A percentile compares a stretch with the other conserved stretches of the same genome.
Conservation (phyloP, 2,329 filamentous ascomycete species). For the Neopestalotiopsis sp. region DNA sequence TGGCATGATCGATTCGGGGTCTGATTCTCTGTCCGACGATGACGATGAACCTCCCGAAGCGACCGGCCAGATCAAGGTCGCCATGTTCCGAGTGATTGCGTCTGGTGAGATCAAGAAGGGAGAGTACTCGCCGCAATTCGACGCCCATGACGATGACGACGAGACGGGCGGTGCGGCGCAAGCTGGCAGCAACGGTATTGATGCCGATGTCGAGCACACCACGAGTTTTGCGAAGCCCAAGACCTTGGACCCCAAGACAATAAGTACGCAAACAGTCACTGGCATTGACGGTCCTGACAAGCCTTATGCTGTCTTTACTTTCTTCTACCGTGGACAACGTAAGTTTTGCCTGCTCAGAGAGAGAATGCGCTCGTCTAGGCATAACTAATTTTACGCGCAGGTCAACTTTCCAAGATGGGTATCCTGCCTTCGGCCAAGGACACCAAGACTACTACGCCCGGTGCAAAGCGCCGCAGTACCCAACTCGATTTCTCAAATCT, state of each 20-base stretch:
- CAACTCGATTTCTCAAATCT: slow-evolving; percentile 86
- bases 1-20: slow-evolving; percentile 72
- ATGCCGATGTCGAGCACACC: slow-evolving; percentile 91
- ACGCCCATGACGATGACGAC: slow-evolving; percentile 94
- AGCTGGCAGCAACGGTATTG: slow-evolving; percentile 64
- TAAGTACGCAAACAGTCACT: slow-evolving; percentile 98
- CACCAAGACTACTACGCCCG: slow-evolving; percentile 63
- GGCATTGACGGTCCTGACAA: slow-evolving; percentile 95
- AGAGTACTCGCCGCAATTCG: slow-evolving; percentile 97
- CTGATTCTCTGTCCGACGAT: slow-evolving; percentile 71
- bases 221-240: slow-evolving; percentile 98
- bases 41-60: slow-evolving; percentile 91
- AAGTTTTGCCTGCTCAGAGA: slow-evolving; percentile 46
- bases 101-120: slow-evolving; percentile 97
- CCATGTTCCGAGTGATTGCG: slow-evolving; percentile 91
- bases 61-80: slow-evolving; percentile 96
- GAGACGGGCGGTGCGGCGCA: slow-evolving; percentile 53
- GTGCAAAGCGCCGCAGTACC: slow-evolving; percentile 78
- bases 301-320: slow-evolving; percentile 96
- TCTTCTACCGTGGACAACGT: slow-evolving; percentile 96
- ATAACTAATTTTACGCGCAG: slow-evolving; percentile 47
- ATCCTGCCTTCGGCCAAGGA: slow-evolving; percentile 75
- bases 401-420: slow-evolving; percentile 96
- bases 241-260: slow-evolving; percentile 92
- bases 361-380: too few relatives aligned